Conservation (phyloP, 371 early-diverging fungal genomes). For the Lichtheimia corymbifera region DNA sequence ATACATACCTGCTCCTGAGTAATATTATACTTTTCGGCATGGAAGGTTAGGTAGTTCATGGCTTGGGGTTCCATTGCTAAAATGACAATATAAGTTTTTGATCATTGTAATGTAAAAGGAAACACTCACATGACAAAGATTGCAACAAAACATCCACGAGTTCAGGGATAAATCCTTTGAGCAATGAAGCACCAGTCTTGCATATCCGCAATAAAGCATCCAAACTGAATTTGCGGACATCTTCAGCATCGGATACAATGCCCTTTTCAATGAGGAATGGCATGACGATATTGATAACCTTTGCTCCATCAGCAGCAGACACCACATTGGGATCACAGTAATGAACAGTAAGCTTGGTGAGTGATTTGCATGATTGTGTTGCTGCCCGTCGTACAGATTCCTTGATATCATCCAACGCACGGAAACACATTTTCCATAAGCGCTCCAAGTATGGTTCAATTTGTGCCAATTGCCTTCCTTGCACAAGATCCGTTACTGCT, state of each 20-base stretch:
- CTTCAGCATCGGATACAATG: constrained; percentile 82
- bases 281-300: constrained; percentile 77
- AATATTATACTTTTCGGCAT: constrained; percentile 85
- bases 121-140: constrained; percentile 67
- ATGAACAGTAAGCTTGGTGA: constrained; percentile 80
- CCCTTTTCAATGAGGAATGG: constrained; percentile 88
- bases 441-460: constrained; percentile 75
- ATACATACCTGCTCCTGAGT: constrained; percentile 70
- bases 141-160: constrained; percentile 80
- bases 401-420: constrained; percentile 92
- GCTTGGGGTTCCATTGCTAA: constrained; percentile 57
- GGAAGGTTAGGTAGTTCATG: constrained; percentile 88
- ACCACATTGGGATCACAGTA: constrained; percentile 80
- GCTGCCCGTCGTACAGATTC: constrained; percentile 88
- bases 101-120: not conserved
- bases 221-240: constrained; percentile 85
- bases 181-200: constrained; percentile 70
- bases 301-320: constrained; percentile 59
- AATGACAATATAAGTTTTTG: not conserved
- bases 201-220: constrained; percentile 81
- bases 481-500: constrained; percentile 79
- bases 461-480: constrained; percentile 67
- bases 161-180: constrained; percentile 74
- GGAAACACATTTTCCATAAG: constrained; percentile 88
- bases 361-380: constrained; percentile 73